These are phyloP conservation scores for Tephrocybe rancida DNA, from an alignment of 768 basidiomycete species.

Conservation along the genomic window DNA sequence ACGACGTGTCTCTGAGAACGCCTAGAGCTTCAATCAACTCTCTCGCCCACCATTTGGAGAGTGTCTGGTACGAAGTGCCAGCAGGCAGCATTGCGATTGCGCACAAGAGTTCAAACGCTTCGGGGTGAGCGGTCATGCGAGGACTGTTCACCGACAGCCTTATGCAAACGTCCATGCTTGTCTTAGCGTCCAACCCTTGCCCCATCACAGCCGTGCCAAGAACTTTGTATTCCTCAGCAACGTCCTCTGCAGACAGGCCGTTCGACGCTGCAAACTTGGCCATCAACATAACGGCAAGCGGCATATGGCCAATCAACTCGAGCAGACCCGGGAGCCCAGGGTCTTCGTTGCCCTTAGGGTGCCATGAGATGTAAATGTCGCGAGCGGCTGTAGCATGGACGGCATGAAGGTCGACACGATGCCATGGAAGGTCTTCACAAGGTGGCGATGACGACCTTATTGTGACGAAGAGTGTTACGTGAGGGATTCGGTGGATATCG, in stretches of 20 bases:
- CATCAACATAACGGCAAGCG: constrained; percentile 33
- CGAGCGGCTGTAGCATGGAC: no score
- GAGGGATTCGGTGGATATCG: no score
- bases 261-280: constrained; percentile 21
- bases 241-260: background rate
- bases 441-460: no score
- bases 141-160: constrained; percentile 8
- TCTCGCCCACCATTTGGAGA: no score
- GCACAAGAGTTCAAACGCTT: constrained; percentile 8
- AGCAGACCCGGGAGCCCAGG: constrained; percentile 21
- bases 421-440: no score
- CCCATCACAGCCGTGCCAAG: no score
- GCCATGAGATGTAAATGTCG: background rate
- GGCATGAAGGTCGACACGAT: no score
- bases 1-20: background rate
- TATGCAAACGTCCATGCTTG: constrained; percentile 11
- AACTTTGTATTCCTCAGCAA: background rate
- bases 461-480: no score
- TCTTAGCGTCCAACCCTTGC: background rate
- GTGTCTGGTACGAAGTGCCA: constrained; percentile 15
- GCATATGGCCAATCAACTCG: no score
- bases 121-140: constrained; percentile 7
- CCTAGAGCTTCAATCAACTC: background rate
- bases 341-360: constrained; percentile 19
- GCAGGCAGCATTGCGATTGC: constrained; percentile 25